These are phyloP conservation scores for Xylaria multiplex DNA, from an alignment of 2,329 filamentous ascomycete species.

Conservation along the genomic window DNA sequence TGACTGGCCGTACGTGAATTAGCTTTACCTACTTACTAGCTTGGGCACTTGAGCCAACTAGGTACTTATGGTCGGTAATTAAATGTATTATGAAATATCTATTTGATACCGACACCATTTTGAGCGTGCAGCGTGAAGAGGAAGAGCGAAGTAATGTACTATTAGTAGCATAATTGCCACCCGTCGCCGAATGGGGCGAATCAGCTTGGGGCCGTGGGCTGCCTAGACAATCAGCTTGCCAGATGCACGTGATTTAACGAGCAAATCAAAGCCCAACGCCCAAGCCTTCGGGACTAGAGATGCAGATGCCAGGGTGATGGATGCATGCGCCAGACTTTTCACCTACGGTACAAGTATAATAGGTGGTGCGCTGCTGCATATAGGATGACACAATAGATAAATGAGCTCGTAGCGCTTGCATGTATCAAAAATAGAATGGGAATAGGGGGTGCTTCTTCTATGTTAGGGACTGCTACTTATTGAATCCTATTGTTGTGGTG, in stretches of 20 bases:
- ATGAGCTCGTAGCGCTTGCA: conserved; percentile 14
- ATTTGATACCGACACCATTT: neutral
- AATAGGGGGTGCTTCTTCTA: conserved; percentile 18
- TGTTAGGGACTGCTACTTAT: too few species aligned
- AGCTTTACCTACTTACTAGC: conserved; percentile 1
- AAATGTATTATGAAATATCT: too few species aligned
- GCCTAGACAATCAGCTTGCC: conserved; percentile 27
- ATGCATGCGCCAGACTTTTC: conserved; percentile 25
- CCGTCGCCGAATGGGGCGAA: conserved; percentile 25
- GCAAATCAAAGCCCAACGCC: conserved; percentile 33
- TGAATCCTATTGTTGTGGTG: too few species aligned
- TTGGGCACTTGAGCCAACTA: too few species aligned
- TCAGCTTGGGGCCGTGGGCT: conserved; percentile 11
- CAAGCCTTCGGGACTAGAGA: conserved; percentile 38
- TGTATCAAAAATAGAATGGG: conserved; percentile 22
- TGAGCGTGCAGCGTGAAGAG: neutral
- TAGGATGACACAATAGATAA: conserved; percentile 26
- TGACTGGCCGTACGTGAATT: neutral
- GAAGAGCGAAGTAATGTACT: too few species aligned
- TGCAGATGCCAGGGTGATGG: conserved; percentile 33
- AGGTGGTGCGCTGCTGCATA: conserved; percentile 8
- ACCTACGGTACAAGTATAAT: conserved; percentile 13
- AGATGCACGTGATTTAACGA: conserved; percentile 28
- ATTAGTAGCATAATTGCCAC: too few species aligned
- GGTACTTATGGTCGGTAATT: too few species aligned